Conservation (phyloP, 495 filamentous ascomycete genomes). For the Neurospora sp. region DNA sequence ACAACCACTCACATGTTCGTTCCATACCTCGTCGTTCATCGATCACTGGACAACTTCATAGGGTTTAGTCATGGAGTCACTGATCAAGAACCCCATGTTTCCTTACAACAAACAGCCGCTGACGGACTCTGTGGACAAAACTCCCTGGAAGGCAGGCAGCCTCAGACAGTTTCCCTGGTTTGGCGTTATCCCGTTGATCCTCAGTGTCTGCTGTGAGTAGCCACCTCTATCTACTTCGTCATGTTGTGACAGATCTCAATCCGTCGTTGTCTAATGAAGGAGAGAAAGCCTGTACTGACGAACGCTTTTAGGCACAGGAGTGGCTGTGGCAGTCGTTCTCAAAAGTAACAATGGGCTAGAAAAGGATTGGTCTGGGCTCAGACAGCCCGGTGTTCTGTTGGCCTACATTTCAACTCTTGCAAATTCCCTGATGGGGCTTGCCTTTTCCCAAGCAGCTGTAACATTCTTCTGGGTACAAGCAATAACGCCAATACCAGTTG, state of each 20-base stretch:
- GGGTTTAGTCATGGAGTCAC: background rate
- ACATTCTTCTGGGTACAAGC: background rate
- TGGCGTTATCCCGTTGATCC: background rate
- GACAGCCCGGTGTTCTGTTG: background rate
- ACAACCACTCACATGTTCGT: background rate
- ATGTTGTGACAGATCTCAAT: too few relatives aligned
- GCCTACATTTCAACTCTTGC: background rate
- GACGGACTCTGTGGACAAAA: background rate
- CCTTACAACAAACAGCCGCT: background rate
- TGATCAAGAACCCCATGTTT: background rate
- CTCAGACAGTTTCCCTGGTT: background rate
- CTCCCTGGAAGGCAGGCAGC: background rate
- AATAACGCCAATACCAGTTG: background rate
- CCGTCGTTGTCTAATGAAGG: too few relatives aligned
- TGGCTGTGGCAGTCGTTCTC: background rate
- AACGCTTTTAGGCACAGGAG: background rate
- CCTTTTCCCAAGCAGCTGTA: background rate
- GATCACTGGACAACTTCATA: background rate
- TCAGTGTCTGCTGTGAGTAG: background rate
- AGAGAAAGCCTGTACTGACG: too few relatives aligned
- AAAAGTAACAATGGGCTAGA: rapidly evolving
- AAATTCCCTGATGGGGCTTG: background rate
- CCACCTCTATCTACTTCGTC: too few relatives aligned
- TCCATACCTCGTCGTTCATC: background rate
- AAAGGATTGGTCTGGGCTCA: background rate